Conservation (phyloP, 495 filamentous ascomycete species). For the Neurospora africana region DNA sequence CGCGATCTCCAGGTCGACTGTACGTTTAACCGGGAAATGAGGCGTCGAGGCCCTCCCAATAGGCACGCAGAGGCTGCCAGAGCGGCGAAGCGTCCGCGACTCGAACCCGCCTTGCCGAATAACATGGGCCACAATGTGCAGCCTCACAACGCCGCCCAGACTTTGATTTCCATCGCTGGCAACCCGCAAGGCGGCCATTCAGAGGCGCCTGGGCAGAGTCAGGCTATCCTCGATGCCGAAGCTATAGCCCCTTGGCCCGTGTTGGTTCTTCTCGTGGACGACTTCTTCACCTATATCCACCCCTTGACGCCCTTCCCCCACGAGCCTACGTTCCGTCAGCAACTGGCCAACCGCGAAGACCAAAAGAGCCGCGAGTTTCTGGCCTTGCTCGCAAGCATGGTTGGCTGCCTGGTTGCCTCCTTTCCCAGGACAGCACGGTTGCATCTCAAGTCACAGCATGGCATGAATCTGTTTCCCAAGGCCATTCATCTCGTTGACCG, state of each 20-base stretch:
- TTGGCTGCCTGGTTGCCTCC: slow-evolving; percentile 63
- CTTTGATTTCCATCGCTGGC: slow-evolving; percentile 32
- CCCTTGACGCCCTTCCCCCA: slow-evolving; percentile 80
- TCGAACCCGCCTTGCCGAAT: slow-evolving; percentile 28
- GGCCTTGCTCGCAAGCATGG: slow-evolving; percentile 72
- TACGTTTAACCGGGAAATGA: slow-evolving; percentile 68
- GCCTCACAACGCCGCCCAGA: slow-evolving; percentile 39
- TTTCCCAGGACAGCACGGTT: slow-evolving; percentile 68
- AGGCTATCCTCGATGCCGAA: slow-evolving; percentile 48
- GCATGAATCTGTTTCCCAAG: slow-evolving; percentile 50
- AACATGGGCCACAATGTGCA: slow-evolving; percentile 12
- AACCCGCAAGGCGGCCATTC: neutral
- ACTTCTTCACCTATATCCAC: slow-evolving; percentile 86
- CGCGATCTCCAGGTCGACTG: slow-evolving; percentile 70
- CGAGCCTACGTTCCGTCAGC: slow-evolving; percentile 69
- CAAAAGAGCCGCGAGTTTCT: slow-evolving; percentile 56
- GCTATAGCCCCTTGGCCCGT: slow-evolving; percentile 61
- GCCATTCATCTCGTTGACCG: slow-evolving; percentile 61
- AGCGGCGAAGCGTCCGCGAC: slow-evolving; percentile 48
- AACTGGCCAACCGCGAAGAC: slow-evolving; percentile 62
- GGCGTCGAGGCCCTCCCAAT: slow-evolving; percentile 76
- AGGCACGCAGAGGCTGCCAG: slow-evolving; percentile 68
- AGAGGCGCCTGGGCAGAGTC: neutral
- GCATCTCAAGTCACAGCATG: slow-evolving; percentile 50
- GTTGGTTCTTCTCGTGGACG: slow-evolving; percentile 61